These are phyloP conservation scores for Syzygium jambos DNA, from an alignment of 345 rosid species.

Conservation along the genomic window DNA sequence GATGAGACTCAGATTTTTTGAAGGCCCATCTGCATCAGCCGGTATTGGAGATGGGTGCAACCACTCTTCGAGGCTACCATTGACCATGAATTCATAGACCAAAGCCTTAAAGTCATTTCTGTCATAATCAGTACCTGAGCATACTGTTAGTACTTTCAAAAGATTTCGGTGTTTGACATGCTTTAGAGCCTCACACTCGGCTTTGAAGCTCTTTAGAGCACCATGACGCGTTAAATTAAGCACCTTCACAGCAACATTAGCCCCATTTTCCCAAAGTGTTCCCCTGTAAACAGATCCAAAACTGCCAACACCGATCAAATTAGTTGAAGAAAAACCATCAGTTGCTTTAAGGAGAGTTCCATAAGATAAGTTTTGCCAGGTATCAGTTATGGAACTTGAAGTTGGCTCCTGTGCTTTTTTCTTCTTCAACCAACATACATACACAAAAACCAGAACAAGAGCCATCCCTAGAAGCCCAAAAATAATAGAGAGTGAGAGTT, in stretches of 20 bases:
- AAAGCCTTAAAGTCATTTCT: background rate
- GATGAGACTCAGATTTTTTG: background rate
- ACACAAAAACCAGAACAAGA: background rate
- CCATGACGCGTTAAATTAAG: background rate
- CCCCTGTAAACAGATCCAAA: background rate
- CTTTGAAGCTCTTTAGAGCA: background rate
- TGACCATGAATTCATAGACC: background rate
- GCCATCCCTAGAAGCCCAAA: background rate
- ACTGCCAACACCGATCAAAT: background rate
- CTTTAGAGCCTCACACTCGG: background rate
- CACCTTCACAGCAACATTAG: background rate
- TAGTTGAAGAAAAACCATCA: background rate
- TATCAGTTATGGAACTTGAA: background rate
- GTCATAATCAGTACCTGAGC: background rate
- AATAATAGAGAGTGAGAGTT: background rate
- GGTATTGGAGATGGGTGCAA: background rate
- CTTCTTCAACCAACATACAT: background rate
- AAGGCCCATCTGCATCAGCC: background rate
- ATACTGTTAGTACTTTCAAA: background rate
- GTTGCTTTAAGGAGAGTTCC: background rate
- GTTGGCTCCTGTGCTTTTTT: background rate
- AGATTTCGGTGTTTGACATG: background rate
- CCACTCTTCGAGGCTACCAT: background rate
- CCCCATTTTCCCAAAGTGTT: background rate
- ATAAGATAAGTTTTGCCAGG: background rate